These are phyloP conservation scores for Dioscorea dumetorum DNA, from an alignment of 106 monocot genomes.

Conservation along the genomic window DNA sequence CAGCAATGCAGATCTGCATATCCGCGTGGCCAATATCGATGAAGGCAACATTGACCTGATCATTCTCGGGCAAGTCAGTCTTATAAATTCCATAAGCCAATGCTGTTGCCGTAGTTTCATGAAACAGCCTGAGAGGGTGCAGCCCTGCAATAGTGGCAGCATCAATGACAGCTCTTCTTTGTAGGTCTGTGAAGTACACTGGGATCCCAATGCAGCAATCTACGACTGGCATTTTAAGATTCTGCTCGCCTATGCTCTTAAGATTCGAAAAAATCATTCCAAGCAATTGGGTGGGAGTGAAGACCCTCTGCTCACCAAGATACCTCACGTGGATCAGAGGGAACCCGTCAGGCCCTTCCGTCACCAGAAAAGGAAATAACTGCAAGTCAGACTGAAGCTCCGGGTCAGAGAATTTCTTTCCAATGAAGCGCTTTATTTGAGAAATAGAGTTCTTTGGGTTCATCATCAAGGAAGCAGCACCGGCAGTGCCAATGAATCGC, in stretches of 20 bases:
- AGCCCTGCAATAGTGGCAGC: conserved; percentile 74
- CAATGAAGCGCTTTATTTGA: conserved; percentile 79
- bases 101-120: conserved; percentile 75
- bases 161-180: conserved; percentile 67
- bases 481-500: conserved; percentile 72
- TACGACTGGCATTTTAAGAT: conserved; percentile 49
- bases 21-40: conserved; percentile 78
- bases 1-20: conserved; percentile 77
- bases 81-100: conserved; percentile 80
- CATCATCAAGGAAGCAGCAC: conserved; percentile 61
- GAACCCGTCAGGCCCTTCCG: conserved; percentile 72
- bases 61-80: conserved; percentile 59
- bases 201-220: conserved; percentile 94
- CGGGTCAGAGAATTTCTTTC: conserved; percentile 60
- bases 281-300: conserved; percentile 79
- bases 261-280: conserved; percentile 74
- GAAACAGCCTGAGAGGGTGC: conserved; percentile 69
- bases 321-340: conserved; percentile 63
- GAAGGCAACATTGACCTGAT: conserved; percentile 63
- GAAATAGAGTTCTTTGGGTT: conserved; percentile 78
- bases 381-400: conserved; percentile 52
- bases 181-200: conserved; percentile 78
- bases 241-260: conserved; percentile 72
- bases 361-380: conserved; percentile 49
- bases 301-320: conserved; percentile 50